Percentiles rank a stretch among this genome's conserved stretches.
Conservation (phyloP, 108 stramenopile genomes). For the Asterionellopsis glacialis region DNA sequence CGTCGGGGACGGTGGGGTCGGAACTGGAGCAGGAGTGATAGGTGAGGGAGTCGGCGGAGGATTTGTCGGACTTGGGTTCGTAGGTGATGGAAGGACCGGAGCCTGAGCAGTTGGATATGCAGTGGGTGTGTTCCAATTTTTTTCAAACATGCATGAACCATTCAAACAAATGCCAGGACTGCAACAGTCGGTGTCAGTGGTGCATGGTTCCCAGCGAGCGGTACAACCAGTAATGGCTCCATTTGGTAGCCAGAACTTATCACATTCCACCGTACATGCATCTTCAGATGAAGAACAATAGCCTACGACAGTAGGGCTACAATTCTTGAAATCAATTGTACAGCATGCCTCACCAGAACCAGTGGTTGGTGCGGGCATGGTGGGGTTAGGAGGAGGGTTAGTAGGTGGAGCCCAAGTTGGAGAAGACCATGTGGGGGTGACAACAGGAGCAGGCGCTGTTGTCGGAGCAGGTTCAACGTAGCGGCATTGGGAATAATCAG, state of each 20-base stretch:
- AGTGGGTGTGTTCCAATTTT: not conserved
- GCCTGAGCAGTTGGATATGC: not conserved
- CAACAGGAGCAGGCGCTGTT: not conserved
- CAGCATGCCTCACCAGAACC: conserved; percentile 1
- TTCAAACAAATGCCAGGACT: conserved; percentile 3
- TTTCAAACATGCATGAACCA: not conserved
- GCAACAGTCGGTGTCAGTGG: conserved; percentile 1
- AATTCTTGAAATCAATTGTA: not conserved
- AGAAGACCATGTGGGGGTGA: conserved; percentile 3
- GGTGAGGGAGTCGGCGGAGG: too few relatives aligned
- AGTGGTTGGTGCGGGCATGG: not conserved
- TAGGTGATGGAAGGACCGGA: not conserved
- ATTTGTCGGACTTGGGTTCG: not conserved
- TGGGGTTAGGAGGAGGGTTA: not conserved
- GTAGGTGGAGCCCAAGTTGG: not conserved
- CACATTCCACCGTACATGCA: not conserved
- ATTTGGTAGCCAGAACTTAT: conserved; percentile 1
- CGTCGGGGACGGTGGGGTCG: too few relatives aligned
- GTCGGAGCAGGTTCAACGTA: not conserved
- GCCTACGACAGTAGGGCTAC: not conserved
- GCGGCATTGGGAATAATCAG: not conserved
- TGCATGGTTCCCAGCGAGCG: not conserved
- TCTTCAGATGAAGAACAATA: not conserved
- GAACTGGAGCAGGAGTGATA: too few relatives aligned
- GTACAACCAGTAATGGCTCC: not conserved